Percentiles rank a stretch among this genome's conserved stretches.
Conservation (phyloP, 2,329 filamentous ascomycete genomes). For the Onygenales sp. region DNA sequence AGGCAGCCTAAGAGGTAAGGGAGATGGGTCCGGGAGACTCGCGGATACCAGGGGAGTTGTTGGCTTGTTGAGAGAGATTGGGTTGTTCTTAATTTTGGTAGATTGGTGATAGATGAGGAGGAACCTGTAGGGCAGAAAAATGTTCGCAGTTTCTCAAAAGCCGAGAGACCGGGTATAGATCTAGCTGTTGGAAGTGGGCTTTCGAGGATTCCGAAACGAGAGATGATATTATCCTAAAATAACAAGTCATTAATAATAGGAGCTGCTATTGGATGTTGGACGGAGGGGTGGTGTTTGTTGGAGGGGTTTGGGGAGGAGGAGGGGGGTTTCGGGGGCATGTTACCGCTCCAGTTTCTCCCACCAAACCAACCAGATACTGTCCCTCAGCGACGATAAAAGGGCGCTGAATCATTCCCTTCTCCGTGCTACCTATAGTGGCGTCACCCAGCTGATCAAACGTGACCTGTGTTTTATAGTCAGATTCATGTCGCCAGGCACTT, state of each 20-base stretch:
- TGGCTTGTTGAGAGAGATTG: too few relatives aligned
- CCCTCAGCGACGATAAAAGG: neutral
- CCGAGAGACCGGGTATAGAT: neutral
- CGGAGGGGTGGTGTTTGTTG: neutral
- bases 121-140: neutral
- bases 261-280: neutral
- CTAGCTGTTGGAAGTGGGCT: neutral
- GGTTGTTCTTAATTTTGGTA: too few relatives aligned
- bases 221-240: conserved; percentile 2
- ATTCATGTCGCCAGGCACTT: too few relatives aligned
- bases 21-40: too few relatives aligned
- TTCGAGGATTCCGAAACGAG: conserved; percentile 3
- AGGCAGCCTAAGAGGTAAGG: too few relatives aligned
- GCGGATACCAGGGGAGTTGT: too few relatives aligned
- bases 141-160: neutral
- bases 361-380: neutral
- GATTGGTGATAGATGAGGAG: neutral
- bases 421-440: neutral
- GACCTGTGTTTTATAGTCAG: neutral
- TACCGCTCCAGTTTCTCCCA: conserved; percentile 1
- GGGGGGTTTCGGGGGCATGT: neutral
- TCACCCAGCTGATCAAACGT: neutral
- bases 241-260: neutral
- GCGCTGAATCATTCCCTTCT: neutral
- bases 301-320: too few relatives aligned